Percentiles rank a stretch among this genome's conserved stretches.
Evolutionary conservation across 805 yeast species (phyloP).

Genomic region (Spathaspora gorwiae): DNA sequence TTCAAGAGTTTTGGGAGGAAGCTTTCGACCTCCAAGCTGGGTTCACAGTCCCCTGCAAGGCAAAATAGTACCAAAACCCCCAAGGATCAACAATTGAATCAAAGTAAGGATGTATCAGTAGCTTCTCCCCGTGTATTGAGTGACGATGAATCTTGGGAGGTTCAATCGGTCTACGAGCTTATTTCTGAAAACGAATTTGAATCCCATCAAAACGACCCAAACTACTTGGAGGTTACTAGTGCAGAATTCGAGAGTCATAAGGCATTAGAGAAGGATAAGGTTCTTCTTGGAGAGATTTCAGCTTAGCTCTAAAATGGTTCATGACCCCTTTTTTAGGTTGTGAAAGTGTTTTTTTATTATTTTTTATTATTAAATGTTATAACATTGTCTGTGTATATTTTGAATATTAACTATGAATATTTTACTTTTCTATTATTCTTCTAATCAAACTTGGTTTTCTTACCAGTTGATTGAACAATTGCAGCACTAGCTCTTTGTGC

Average conservation of each 20-base stretch:
- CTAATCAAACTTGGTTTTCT: constrained; percentile 68
- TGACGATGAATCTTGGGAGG: constrained; percentile 7
- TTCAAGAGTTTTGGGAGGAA: background rate
- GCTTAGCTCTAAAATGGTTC: background rate
- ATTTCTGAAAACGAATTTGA: constrained; percentile 46
- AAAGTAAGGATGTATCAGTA: background rate
- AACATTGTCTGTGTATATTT: no score
- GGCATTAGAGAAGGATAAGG: constrained; percentile 4
- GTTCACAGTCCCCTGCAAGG: background rate
- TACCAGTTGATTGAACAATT: constrained; percentile 86
- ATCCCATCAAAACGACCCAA: constrained; percentile 42
- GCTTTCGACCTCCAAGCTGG: background rate
- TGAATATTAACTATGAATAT: no score
- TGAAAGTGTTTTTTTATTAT: background rate
- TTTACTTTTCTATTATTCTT: background rate
- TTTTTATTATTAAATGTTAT: background rate
- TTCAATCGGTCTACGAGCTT: constrained; percentile 39
- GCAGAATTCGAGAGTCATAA: constrained; percentile 23
- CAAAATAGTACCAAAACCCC: background rate
- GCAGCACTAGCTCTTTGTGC: constrained; percentile 90
- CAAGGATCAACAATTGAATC: background rate
- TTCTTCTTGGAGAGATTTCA: constrained; percentile 2
- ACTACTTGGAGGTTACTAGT: constrained; percentile 38
- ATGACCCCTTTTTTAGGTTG: background rate
- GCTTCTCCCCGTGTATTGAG: background rate